Conservation (phyloP, 257 asterid genomes). For the Phtheirospermum japonicum region DNA sequence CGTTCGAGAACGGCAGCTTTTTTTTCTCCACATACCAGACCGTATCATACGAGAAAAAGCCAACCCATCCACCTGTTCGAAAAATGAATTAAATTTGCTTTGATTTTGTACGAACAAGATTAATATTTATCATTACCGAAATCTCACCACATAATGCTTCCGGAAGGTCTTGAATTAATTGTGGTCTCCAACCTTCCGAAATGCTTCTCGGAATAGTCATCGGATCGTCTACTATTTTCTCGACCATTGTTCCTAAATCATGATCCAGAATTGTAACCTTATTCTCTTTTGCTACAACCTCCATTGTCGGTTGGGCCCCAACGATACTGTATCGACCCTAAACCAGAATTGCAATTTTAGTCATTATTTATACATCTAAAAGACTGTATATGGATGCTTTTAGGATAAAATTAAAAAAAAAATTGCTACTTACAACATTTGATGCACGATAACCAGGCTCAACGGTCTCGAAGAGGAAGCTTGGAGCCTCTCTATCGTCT, state of each 20-base stretch:
- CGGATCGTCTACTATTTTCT: no score
- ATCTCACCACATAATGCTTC: constrained; percentile 77
- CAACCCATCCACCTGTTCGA: constrained; percentile 99
- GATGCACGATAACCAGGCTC: constrained; percentile 69
- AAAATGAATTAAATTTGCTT: constrained; percentile 1
- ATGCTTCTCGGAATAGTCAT: no score
- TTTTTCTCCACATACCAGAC: no score
- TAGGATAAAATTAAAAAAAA: not conserved
- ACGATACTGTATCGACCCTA: constrained; percentile 94
- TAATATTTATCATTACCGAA: constrained; percentile 7
- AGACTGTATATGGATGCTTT: not conserved
- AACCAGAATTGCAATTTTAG: constrained; percentile 2
- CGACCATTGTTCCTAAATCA: no score
- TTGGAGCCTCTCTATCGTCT: constrained; percentile 86
- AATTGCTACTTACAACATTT: no score
- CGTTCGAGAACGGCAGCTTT: constrained; percentile 61
- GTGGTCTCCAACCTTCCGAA: constrained; percentile 80
- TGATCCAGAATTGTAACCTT: no score
- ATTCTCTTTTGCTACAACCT: no score
- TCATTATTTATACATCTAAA: not conserved
- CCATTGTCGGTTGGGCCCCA: constrained; percentile 78
- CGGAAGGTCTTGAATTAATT: constrained; percentile 63
- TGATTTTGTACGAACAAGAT: constrained; percentile 1
- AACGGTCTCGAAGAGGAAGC: constrained; percentile 85
- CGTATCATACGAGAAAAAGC: constrained; percentile 85